A percentile compares a stretch with the other conserved stretches of the same genome.
Evolutionary conservation across 352 stramenopile genomes (phyloP).

Genomic region (Globisporangium recalcitrans): DNA sequence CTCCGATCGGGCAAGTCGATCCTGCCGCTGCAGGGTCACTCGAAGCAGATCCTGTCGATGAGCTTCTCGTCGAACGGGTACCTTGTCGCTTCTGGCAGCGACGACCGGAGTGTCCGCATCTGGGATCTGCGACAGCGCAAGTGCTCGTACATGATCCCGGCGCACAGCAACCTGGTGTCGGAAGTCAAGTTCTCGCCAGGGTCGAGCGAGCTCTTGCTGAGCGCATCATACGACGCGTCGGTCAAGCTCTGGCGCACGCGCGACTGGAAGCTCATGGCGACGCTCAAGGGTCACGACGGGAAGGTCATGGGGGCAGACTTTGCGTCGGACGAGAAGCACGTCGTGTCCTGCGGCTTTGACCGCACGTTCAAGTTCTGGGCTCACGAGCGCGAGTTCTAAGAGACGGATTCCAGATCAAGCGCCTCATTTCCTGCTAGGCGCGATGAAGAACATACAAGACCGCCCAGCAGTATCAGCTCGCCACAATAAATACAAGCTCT

Average conservation of each 20-base stretch:
- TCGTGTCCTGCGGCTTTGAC: constrained; percentile 89
- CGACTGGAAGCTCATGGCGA: constrained; percentile 89
- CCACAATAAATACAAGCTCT: too few species aligned
- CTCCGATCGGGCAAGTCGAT: constrained; percentile 93
- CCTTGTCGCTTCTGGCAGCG: constrained; percentile 90
- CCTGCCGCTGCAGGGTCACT: constrained; percentile 89
- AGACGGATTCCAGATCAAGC: neutral
- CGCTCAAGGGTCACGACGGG: constrained; percentile 90
- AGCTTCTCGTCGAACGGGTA: constrained; percentile 94
- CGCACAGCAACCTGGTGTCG: constrained; percentile 93
- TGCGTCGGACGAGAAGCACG: constrained; percentile 80
- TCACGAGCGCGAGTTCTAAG: constrained; percentile 86
- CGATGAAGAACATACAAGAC: neutral
- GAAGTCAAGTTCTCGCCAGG: constrained; percentile 85
- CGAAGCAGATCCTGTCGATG: constrained; percentile 91
- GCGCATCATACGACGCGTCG: constrained; percentile 92
- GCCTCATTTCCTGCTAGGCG: neutral
- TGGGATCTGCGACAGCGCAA: constrained; percentile 94
- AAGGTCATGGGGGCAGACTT: constrained; percentile 95
- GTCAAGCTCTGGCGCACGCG: constrained; percentile 93
- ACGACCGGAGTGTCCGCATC: constrained; percentile 94
- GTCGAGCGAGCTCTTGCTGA: constrained; percentile 86
- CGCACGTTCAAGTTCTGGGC: constrained; percentile 92
- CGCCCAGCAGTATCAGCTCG: neutral
- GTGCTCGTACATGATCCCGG: constrained; percentile 90